Evolutionary conservation across 352 stramenopile genomes (phyloP), one percentile per base, ranked within the genome.

Genomic region (Lagenidium giganteum): DNA sequence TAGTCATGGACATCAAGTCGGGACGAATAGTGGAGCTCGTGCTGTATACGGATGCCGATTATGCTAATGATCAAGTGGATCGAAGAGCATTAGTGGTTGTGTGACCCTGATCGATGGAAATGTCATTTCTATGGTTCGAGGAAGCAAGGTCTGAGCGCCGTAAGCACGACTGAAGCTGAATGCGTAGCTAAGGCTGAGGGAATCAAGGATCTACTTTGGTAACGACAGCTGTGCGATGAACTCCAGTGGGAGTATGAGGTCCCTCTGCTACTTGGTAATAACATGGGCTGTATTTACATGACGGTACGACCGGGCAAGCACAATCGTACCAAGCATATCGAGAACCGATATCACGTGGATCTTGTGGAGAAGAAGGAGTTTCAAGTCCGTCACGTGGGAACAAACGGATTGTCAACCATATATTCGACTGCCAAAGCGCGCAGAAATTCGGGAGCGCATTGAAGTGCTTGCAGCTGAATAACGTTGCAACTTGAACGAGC

Each of bases 111-210:
- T 52, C 3, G 29, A 58, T 9, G 36, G 35, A 1, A 58, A 58
- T 24, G 42, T 45, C 0, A 44, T 58, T 8, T 50, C 38, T 45
- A 58, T 16, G 29, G 17, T 5, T 53, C 50, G 2, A 26, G 35
- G 3, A 52, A 57, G 28, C 45, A 58, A 17, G 34, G 12, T 3
- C 24, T 58, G 16, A 58, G 47, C 24, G 30, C 50, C 1, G 35
- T 35, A 16, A 58, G 36, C 30, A 58, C 50, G 3, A 41, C 32
- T 2, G 42, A 58, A 35, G 34, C 42, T 3, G 50, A 47, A 36
- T 51, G 47, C 12, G 23, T 57, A 21, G 41, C 49, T 0, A 47
- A 47, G 34, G 26, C 16, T 5, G 34, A 56, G 9, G 20, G 26
- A 0, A 45, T 26, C 4, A 34, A 40, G 11, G 41, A 57, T 18